A percentile compares a stretch with the other conserved stretches of the same genome.
Evolutionary conservation across 2,329 filamentous ascomycete genomes (phyloP).

Genomic region (Fusarium sp.): DNA sequence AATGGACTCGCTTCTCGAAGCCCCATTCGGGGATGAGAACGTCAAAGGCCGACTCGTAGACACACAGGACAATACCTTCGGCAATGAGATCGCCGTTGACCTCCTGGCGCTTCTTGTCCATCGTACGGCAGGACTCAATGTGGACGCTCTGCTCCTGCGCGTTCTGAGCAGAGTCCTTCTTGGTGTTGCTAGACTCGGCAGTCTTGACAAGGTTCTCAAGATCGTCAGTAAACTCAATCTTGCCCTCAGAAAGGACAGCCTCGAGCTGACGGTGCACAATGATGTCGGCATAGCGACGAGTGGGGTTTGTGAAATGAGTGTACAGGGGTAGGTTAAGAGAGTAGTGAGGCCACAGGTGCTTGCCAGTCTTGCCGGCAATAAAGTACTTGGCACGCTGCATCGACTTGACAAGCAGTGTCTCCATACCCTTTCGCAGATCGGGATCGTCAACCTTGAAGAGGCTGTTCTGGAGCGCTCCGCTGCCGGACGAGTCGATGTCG

Average conservation of each 20-base stretch:
- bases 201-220: slow-evolving; percentile 90
- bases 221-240: slow-evolving; percentile 89
- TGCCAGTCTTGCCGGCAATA: slow-evolving; percentile 81
- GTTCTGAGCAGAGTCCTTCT: slow-evolving; percentile 98
- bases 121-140: slow-evolving; percentile 94
- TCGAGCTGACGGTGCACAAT: slow-evolving; percentile 96
- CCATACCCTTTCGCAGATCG: slow-evolving; percentile 96
- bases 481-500: slow-evolving; percentile 89
- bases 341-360: slow-evolving; percentile 88
- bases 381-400: slow-evolving; percentile 98
- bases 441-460: slow-evolving; percentile 92
- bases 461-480: slow-evolving; percentile 91
- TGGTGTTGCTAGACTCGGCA: slow-evolving; percentile 95
- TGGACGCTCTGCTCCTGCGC: slow-evolving; percentile 99
- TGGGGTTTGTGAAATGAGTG: slow-evolving; percentile 97
- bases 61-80: slow-evolving; percentile 95
- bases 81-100: slow-evolving; percentile 91
- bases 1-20: slow-evolving; percentile 99
- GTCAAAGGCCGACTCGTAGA: slow-evolving; percentile 98
- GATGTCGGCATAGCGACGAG: slow-evolving; percentile 93
- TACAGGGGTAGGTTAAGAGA: slow-evolving; percentile 92
- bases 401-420: slow-evolving; percentile 92
- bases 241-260: slow-evolving; percentile 82
- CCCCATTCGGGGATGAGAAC: slow-evolving; percentile 98
- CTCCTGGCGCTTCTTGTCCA: slow-evolving; percentile 92